Evolutionary conservation across 2,329 filamentous ascomycete species (phyloP).

Genomic region (Hansfordia pulvinata): DNA sequence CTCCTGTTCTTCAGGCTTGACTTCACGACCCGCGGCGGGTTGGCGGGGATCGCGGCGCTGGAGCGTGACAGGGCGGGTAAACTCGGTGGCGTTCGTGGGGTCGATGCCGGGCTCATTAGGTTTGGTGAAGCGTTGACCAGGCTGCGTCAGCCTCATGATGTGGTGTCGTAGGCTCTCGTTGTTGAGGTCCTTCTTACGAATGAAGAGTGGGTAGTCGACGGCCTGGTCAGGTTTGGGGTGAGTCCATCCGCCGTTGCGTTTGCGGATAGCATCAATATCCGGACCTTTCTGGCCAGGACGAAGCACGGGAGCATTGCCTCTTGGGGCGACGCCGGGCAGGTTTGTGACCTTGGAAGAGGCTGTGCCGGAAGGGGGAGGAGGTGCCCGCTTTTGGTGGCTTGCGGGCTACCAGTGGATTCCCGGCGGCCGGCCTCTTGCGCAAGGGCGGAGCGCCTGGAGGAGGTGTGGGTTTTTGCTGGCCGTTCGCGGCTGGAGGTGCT

Average conservation of each 20-base stretch:
- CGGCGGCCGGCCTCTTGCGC: constrained; percentile 32
- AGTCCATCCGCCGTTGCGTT: constrained; percentile 43
- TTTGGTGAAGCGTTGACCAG: constrained; percentile 33
- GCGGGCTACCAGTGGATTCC: constrained; percentile 48
- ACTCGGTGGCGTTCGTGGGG: constrained; percentile 57
- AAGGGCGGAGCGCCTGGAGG: constrained; percentile 24
- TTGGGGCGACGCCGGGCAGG: constrained; percentile 6
- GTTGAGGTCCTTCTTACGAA: constrained; percentile 68
- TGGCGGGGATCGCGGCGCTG: constrained; percentile 78
- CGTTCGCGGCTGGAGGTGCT: constrained; percentile 27
- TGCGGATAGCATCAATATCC: constrained; percentile 26
- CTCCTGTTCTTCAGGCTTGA: constrained; percentile 40
- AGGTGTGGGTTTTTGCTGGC: constrained; percentile 30
- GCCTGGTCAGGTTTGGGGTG: constrained; percentile 28
- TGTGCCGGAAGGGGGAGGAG: constrained; percentile 12
- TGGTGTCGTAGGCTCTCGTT: constrained; percentile 75
- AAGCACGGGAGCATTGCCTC: constrained; percentile 9
- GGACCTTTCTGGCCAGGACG: constrained; percentile 10
- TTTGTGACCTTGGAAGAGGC: constrained; percentile 1
- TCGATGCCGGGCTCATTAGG: constrained; percentile 50
- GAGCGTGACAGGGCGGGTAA: constrained; percentile 75
- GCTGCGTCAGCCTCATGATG: constrained; percentile 58
- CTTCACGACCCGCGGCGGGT: constrained; percentile 46
- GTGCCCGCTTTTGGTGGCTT: constrained; percentile 32
- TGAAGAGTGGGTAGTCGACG: constrained; percentile 54